phyloP scores from a whole-genome alignment of 2,329 filamentous ascomycete genomes.

The Beauveria bassiana region DNA sequence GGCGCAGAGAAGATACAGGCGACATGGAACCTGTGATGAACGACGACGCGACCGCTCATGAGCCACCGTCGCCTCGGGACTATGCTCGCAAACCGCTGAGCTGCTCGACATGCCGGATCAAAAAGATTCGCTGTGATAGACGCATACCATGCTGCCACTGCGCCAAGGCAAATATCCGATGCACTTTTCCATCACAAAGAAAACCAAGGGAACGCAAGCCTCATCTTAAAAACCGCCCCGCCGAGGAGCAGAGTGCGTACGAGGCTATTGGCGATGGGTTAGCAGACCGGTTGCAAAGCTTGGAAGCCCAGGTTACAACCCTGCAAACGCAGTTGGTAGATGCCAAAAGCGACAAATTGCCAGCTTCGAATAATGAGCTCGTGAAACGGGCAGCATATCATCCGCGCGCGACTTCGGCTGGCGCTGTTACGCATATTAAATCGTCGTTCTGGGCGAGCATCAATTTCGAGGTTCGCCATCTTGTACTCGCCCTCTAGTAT shows the following conservation, averaged over 20 bases:
- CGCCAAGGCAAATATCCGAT: conserved; percentile 4
- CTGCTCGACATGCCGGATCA: conserved; percentile 6
- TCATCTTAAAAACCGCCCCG: not conserved
- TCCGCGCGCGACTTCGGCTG: not conserved
- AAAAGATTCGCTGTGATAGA: conserved; percentile 9
- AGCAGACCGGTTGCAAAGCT: not conserved
- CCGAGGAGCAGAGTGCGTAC: not conserved
- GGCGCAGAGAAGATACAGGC: not conserved
- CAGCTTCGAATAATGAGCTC: not conserved
- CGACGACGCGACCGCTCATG: not conserved
- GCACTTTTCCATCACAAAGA: not conserved
- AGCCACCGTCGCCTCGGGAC: not conserved
- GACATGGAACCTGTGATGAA: not conserved
- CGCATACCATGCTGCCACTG: conserved; percentile 5
- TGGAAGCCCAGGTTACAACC: not conserved
- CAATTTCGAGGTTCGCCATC: conserved; percentile 5
- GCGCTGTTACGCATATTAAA: not conserved
- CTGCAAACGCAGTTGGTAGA: not conserved
- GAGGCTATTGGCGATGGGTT: not conserved
- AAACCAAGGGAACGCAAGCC: conserved; percentile 6
- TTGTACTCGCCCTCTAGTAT: too few relatives aligned
- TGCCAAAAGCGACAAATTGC: not conserved
- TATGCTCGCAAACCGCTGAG: conserved; percentile 5
- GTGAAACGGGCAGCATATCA: not conserved
- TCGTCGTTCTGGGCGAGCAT: conserved; percentile 8